Conservation (phyloP, 257 asterid genomes). For the Buddleja alternifolia region DNA sequence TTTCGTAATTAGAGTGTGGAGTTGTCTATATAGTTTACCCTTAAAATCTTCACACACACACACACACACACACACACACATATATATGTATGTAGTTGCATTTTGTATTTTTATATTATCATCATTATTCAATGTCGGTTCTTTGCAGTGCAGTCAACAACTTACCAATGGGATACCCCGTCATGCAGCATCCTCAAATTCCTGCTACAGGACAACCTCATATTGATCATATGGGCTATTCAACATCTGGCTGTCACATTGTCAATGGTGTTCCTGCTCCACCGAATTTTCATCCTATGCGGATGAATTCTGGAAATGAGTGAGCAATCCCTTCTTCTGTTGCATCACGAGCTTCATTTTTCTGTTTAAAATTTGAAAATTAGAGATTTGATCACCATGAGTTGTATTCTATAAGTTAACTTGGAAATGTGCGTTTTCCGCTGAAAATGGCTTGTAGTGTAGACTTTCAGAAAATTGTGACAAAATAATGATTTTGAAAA, state of each 20-base stretch:
- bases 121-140: slow-evolving; percentile 50
- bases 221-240: slow-evolving; percentile 71
- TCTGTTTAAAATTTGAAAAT: slow-evolving; percentile 1
- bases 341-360: slow-evolving; percentile 16
- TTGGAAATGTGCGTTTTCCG: too few species aligned
- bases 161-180: slow-evolving; percentile 94
- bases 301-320: slow-evolving; percentile 83
- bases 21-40: too few species aligned
- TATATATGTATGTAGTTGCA: neutral
- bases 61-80: too few species aligned
- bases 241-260: slow-evolving; percentile 66
- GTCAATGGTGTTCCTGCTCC: slow-evolving; percentile 92
- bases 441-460: too few species aligned
- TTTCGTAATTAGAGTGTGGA: too few species aligned
- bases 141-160: slow-evolving; percentile 87
- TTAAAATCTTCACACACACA: too few species aligned
- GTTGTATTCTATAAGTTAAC: neutral
- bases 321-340: slow-evolving; percentile 43
- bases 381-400: slow-evolving; percentile 1
- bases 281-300: slow-evolving; percentile 82
- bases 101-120: slow-evolving; percentile 27
- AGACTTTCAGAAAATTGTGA: too few species aligned
- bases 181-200: slow-evolving; percentile 70
- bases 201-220: slow-evolving; percentile 82
- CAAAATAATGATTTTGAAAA: too few species aligned